Base-by-base conservation (phyloP, 345 rosid genomes). In the Boechera stricta region DNA sequence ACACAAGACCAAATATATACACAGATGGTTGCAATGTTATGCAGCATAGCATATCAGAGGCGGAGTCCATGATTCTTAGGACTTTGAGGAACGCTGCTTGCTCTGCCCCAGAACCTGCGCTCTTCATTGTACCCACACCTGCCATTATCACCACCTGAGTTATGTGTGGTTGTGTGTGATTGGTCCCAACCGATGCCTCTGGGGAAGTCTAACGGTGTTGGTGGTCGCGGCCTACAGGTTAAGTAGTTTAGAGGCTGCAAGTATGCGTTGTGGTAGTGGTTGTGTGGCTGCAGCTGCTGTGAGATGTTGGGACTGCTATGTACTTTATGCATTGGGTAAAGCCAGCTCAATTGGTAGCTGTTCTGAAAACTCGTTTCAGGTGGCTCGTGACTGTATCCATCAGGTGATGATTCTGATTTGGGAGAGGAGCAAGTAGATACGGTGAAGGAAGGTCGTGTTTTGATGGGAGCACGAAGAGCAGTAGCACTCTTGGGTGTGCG, bases 401-500 rank as follows among this genome's bases (percentile, higher is more conserved):
- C 91, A 0, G 92, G 96, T 59, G 98, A 90, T 13, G 97, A 85
- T 18, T 64, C 56, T 1, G 86, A 80, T 59, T 78, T 84, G 0
- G 97, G 97, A 35, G 97, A 90, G 12, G 94, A 78, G 56, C 84
- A 73, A n/a, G 88, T 77, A 1, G 98, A 91, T 16, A 85, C 26
- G 69, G 91, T 87, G 60, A 88, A 86, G 16, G 67, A 42, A 0
- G 89, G 65, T 12, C 77, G 83, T 3, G 57, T 82, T 24, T 71
- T 77, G 80, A 82, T 65, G 0, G 85, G 87, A 45, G 76, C 64
- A 38, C 77, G 85, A 58, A 75, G 73, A 45, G 8, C n/a, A 51
- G 7, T 5, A 26, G 0, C 1, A 38, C 2, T 64, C 33, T 77
- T 18, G 1, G 75, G 12, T 13, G 76, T 31, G 33, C 84, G 87